Base-by-base conservation (phyloP, 805 yeast species). In the Lipomyces spencermartinsiae region DNA sequence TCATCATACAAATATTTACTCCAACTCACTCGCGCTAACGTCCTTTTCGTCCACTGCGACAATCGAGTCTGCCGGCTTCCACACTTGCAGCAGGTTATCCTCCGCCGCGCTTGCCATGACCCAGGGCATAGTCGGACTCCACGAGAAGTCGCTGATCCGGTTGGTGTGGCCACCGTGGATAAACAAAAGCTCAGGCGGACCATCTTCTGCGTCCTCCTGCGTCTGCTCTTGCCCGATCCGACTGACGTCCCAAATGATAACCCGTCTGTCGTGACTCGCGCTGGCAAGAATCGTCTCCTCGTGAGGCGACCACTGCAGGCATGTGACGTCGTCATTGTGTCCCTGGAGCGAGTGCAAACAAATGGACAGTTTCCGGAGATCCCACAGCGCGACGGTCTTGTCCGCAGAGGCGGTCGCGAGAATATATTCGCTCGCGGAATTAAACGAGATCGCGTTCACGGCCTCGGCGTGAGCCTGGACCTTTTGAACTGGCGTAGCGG, bases 111-210 rank as follows among this genome's bases (percentile, higher is more conserved):
- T 85, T 7, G 89, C 88, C 43, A 87, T 77, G 1, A 90, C 82
- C 78, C 88, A 84, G 33, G 83, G 82, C 59, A 89, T 78, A 9
- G 76, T 68, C 1, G 92, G 91, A 74, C 89, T 89, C 84, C 93
- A 86, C 65, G 84, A 87, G 59, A 89, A 80, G 71, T 89, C 94
- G 65, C 87, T 83, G 58, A 92, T 83, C 63, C 87, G 83, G 59
- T 85, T 86, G 1, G 93, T 86, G 79, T 92, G 97, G 12, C 97
- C 97, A 16, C 96, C 97, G 78, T 93, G 97, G 74, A 91, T 85
- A 75, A 91, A 92, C 31, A 80, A 79, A 66, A 92, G 83, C 76
- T 92, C 89, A 5, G 97, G 95, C 71, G 93, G 96, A 10, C 87
- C 86, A 69, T 84, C 85, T 46, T 84, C 84, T 35, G 83, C 83